These are phyloP conservation scores for Heritiera littoralis DNA, from an alignment of 345 rosid genomes.

Conservation along the genomic window DNA sequence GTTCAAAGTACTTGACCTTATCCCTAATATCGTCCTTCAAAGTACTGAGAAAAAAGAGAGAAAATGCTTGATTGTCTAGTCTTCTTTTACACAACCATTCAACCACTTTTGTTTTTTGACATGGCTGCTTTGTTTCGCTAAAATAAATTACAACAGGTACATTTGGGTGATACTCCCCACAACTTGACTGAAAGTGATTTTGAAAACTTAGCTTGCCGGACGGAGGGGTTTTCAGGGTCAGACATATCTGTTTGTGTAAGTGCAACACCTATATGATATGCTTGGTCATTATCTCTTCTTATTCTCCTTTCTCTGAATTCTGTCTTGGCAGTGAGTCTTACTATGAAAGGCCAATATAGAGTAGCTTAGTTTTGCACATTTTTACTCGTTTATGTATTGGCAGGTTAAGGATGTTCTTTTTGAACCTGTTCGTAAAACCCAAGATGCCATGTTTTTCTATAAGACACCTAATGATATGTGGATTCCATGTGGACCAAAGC, in stretches of 20 bases:
- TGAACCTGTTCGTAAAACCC: slow-evolving; percentile 85
- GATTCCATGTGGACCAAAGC: slow-evolving; percentile 82
- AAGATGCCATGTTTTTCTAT: slow-evolving; percentile 74
- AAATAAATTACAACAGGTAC: slow-evolving; percentile 50
- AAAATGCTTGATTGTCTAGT: slow-evolving; percentile 3
- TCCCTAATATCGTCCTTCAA: background rate
- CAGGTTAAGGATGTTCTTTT: slow-evolving; percentile 85
- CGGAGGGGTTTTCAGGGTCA: slow-evolving; percentile 83
- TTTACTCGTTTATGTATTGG: background rate
- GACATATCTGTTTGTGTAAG: slow-evolving; percentile 86
- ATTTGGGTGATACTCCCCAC: slow-evolving; percentile 84
- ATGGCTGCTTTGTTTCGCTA: slow-evolving; percentile 14
- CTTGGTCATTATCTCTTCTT: slow-evolving; percentile 1
- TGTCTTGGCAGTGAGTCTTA: background rate
- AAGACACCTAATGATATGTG: slow-evolving; percentile 56
- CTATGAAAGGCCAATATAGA: background rate
- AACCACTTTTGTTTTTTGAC: background rate
- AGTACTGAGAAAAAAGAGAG: background rate
- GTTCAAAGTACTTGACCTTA: slow-evolving; percentile 56
- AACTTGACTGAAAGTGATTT: slow-evolving; percentile 72
- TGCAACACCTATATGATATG: slow-evolving; percentile 12
- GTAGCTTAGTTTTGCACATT: background rate
- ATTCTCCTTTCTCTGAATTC: slow-evolving; percentile 1
- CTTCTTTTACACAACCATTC: slow-evolving; percentile 1
- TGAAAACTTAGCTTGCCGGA: slow-evolving; percentile 59